These are phyloP conservation scores for Cetraspora pellucida DNA, from an alignment of 192 early-diverging fungal genomes.

Conservation along the genomic window DNA sequence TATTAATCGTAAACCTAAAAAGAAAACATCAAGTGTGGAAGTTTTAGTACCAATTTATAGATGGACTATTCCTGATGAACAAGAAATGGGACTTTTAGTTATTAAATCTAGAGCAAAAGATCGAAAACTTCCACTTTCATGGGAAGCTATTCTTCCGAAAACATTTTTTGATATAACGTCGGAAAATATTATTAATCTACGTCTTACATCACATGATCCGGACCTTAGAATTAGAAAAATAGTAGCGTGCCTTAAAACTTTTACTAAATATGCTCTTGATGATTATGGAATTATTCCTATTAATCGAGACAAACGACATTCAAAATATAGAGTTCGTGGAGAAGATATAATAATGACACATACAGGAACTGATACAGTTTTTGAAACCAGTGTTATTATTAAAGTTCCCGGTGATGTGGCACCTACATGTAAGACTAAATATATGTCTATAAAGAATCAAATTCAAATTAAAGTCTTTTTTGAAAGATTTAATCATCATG, in stretches of 20 bases:
- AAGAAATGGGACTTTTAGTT: conserved; percentile 19
- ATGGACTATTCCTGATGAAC: neutral
- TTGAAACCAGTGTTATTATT: conserved; percentile 9
- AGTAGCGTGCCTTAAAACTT: conserved; percentile 3
- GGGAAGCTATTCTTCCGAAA: conserved; percentile 19
- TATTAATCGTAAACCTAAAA: conserved; percentile 13
- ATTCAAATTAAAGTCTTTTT: conserved; percentile 27
- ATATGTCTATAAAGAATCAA: conserved; percentile 24
- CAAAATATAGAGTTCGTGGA: conserved; percentile 5
- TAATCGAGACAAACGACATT: neutral
- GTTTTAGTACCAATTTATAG: conserved; percentile 18
- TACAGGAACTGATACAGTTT: conserved; percentile 13
- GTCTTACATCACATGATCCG: conserved; percentile 10
- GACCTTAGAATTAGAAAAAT: conserved; percentile 10
- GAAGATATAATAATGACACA: conserved; percentile 5
- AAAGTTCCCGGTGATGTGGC: neutral
- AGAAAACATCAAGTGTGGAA: neutral
- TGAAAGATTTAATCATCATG: conserved; percentile 19
- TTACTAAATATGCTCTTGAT: conserved; percentile 1
- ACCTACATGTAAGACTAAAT: conserved; percentile 26
- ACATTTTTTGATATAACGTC: conserved; percentile 25
- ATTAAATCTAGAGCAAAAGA: conserved; percentile 1
- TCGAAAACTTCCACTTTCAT: conserved; percentile 24
- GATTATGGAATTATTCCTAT: neutral
- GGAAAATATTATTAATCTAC: conserved; percentile 6